Percentiles rank a stretch among this genome's conserved stretches.
Evolutionary conservation across 2,329 filamentous ascomycete species (phyloP).

Genomic region (Clarireedia paspali): DNA sequence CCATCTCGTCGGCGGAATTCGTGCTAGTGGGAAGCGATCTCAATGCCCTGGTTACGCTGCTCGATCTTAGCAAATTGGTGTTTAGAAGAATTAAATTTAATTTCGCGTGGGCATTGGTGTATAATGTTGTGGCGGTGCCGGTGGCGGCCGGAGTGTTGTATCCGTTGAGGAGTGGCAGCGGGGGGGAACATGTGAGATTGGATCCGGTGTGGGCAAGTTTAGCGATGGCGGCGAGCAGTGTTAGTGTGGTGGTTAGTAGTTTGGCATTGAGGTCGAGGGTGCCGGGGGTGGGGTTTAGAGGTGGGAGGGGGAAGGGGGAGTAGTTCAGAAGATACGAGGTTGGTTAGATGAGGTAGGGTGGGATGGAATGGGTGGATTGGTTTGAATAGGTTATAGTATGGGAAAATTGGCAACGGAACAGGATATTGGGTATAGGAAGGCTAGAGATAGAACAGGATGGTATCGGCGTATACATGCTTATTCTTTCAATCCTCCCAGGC

Average conservation of each 20-base stretch:
- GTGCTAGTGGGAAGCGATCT: slow-evolving; percentile 62
- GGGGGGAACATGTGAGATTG: slow-evolving; percentile 50
- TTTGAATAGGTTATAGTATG: not conserved
- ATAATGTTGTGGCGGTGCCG: slow-evolving; percentile 57
- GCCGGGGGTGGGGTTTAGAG: slow-evolving; percentile 31
- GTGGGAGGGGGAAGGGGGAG: not conserved
- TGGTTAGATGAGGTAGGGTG: not conserved
- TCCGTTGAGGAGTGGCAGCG: slow-evolving; percentile 37
- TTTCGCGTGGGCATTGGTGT: slow-evolving; percentile 59
- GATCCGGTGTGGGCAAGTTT: slow-evolving; percentile 81
- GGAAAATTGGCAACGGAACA: not conserved
- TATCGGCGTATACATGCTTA: no score
- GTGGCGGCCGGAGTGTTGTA: slow-evolving; percentile 60
- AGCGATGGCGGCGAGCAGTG: slow-evolving; percentile 87
- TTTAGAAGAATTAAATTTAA: slow-evolving; percentile 61
- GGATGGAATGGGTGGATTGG: no score
- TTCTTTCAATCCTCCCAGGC: no score
- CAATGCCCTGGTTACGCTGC: slow-evolving; percentile 49
- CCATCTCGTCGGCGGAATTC: slow-evolving; percentile 74
- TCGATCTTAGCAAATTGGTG: slow-evolving; percentile 51
- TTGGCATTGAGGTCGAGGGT: slow-evolving; percentile 50
- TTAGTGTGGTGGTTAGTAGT: slow-evolving; percentile 81
- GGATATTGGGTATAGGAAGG: no score
- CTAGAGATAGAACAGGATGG: no score
- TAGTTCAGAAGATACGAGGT: not conserved